Evolutionary conservation across 345 rosid genomes (phyloP).

Genomic region (Dovyalis caffra): DNA sequence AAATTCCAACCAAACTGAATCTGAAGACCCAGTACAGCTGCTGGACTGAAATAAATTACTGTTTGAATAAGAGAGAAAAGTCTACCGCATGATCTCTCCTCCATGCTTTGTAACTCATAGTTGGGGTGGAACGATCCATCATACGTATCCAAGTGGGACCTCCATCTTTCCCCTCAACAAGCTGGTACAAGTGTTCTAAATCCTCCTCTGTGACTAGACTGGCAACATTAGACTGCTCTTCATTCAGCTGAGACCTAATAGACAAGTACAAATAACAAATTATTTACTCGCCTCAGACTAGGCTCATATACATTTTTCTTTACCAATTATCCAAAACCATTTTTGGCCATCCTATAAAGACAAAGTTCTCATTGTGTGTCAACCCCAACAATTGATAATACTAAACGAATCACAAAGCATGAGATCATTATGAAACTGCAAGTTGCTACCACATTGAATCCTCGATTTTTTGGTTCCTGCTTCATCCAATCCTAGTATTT

Average conservation of each 20-base stretch:
- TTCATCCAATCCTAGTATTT: background rate
- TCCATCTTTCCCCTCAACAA: constrained; percentile 72
- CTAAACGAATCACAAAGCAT: background rate
- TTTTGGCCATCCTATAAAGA: background rate
- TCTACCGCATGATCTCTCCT: constrained; percentile 65
- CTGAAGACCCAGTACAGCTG: background rate
- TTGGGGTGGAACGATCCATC: constrained; percentile 66
- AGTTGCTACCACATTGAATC: background rate
- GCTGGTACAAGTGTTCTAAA: constrained; percentile 53
- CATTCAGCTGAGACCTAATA: constrained; percentile 36
- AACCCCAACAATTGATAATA: background rate
- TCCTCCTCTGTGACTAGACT: constrained; percentile 53
- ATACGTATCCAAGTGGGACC: constrained; percentile 68
- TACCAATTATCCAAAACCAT: background rate
- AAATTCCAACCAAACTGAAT: background rate
- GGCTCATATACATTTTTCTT: background rate
- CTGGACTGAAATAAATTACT: background rate
- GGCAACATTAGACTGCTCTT: constrained; percentile 33
- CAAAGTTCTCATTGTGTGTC: background rate
- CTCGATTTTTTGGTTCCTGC: background rate
- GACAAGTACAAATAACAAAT: constrained; percentile 11
- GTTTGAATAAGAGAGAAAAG: background rate
- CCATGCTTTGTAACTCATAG: constrained; percentile 76
- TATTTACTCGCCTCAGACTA: background rate
- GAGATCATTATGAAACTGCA: background rate